phyloP scores from a whole-genome alignment of 1,139 yeast species.

The Diutina scorzettiae region DNA sequence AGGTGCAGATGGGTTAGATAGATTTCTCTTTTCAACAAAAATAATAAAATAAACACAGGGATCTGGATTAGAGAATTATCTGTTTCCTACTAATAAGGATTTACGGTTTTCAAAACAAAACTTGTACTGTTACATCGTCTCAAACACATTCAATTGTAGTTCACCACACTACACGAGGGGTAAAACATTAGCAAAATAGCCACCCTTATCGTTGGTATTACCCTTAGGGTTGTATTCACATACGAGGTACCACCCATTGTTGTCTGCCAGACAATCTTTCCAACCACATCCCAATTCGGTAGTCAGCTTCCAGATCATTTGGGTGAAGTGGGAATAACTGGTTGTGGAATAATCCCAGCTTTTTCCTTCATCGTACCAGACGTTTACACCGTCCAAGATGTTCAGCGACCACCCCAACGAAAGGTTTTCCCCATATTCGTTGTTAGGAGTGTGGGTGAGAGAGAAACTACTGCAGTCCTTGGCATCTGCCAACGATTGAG shows the following conservation, averaged over 20 bases:
- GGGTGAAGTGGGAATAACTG: constrained; percentile 67
- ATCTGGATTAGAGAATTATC: no score
- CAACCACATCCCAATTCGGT: constrained; percentile 68
- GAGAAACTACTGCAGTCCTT: constrained; percentile 40
- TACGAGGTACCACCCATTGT: constrained; percentile 42
- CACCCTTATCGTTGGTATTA: constrained; percentile 22
- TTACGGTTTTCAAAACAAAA: no score
- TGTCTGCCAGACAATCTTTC: constrained; percentile 20
- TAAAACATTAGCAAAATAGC: background rate
- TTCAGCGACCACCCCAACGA: constrained; percentile 32
- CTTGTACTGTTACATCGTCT: no score
- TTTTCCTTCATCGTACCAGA: constrained; percentile 53
- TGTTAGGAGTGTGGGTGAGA: constrained; percentile 34
- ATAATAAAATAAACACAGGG: no score
- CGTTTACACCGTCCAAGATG: constrained; percentile 40
- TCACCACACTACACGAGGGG: background rate
- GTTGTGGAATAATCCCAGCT: constrained; percentile 36
- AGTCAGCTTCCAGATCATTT: constrained; percentile 68
- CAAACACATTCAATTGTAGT: no score
- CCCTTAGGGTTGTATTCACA: constrained; percentile 57
- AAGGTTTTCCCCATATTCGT: constrained; percentile 51
- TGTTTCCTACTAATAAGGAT: no score
- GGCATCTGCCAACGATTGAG: constrained; percentile 32
- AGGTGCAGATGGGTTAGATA: no score
- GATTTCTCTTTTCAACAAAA: no score